Percentiles rank a stretch among this genome's conserved stretches.
Evolutionary conservation across 208 protist genomes (phyloP).

Genomic region (Crithidia bombi): DNA sequence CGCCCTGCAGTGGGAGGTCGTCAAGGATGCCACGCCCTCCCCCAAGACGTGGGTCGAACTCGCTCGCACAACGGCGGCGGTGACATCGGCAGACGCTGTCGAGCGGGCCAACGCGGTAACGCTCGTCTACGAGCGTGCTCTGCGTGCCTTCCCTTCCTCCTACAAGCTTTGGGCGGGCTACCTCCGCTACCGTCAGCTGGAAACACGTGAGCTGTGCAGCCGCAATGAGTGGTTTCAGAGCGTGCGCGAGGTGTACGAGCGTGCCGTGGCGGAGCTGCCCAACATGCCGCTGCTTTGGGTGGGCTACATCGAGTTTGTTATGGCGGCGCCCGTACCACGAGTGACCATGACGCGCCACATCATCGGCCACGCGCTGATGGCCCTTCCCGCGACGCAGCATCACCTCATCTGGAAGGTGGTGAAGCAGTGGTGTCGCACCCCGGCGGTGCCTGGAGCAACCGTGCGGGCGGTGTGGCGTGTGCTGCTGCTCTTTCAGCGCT

Average conservation of each 20-base stretch:
- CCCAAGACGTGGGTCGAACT: constrained; percentile 78
- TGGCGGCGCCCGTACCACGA: constrained; percentile 43
- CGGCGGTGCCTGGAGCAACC: constrained; percentile 56
- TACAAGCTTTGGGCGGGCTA: constrained; percentile 88
- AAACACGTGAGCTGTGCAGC: constrained; percentile 49
- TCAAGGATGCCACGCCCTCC: constrained; percentile 38
- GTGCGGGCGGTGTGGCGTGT: constrained; percentile 61
- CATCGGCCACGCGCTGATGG: constrained; percentile 45
- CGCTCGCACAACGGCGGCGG: constrained; percentile 24
- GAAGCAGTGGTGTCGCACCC: constrained; percentile 47
- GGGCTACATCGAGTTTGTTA: constrained; percentile 73
- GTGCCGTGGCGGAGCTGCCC: constrained; percentile 69
- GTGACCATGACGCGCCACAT: constrained; percentile 73
- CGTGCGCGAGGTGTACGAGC: constrained; percentile 71
- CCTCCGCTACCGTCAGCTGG: constrained; percentile 54
- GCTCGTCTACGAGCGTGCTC: constrained; percentile 73
- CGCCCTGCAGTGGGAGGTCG: constrained; percentile 75
- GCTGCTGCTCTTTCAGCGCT: constrained; percentile 65
- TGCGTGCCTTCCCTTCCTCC: constrained; percentile 70
- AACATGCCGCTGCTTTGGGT: constrained; percentile 82
- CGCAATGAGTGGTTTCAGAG: constrained; percentile 73
- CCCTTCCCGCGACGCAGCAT: constrained; percentile 82
- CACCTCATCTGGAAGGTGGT: constrained; percentile 70
- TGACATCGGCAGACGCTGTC: constrained; percentile 25
- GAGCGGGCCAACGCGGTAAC: constrained; percentile 68